These are phyloP conservation scores for Phytophthora cactorum DNA, from an alignment of 352 stramenopile species.

Conservation along the genomic window DNA sequence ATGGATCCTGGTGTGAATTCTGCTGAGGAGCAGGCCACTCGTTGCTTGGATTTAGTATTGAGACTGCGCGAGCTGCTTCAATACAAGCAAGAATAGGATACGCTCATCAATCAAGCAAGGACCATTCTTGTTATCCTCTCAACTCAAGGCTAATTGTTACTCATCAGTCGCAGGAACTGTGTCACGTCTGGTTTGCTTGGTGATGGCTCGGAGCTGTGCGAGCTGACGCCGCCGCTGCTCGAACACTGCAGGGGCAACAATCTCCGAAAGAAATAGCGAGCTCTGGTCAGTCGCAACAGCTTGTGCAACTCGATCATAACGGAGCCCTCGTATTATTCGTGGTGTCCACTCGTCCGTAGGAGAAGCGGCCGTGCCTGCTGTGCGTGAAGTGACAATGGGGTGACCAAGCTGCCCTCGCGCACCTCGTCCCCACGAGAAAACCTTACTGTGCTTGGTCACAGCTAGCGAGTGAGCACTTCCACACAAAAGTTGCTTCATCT, in stretches of 20 bases:
- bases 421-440: conserved; percentile 72
- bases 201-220: conserved; percentile 46
- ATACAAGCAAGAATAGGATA: conserved; percentile 3
- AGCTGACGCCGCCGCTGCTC: conserved; percentile 54
- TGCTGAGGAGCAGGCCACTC: conserved; percentile 25
- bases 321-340: conserved; percentile 46
- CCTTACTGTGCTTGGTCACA: conserved; percentile 49
- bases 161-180: conserved; percentile 5
- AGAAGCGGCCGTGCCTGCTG: conserved; percentile 1
- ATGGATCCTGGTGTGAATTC: conserved; percentile 5
- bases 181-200: conserved; percentile 30
- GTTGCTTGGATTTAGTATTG: conserved; percentile 35
- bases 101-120: neutral
- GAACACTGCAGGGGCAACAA: conserved; percentile 43
- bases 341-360: conserved; percentile 50
- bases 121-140: neutral
- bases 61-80: conserved; percentile 29
- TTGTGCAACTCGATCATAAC: conserved; percentile 56
- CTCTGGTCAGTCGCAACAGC: conserved; percentile 63
- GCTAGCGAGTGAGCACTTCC: conserved; percentile 62
- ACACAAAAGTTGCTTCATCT: conserved; percentile 56
- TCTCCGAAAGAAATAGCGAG: conserved; percentile 64
- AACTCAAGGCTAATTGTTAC: neutral
- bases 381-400: neutral
- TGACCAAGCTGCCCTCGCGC: conserved; percentile 54